Evolutionary conservation across 2,329 filamentous ascomycete genomes (phyloP).

Genomic region (Knufia petricola): DNA sequence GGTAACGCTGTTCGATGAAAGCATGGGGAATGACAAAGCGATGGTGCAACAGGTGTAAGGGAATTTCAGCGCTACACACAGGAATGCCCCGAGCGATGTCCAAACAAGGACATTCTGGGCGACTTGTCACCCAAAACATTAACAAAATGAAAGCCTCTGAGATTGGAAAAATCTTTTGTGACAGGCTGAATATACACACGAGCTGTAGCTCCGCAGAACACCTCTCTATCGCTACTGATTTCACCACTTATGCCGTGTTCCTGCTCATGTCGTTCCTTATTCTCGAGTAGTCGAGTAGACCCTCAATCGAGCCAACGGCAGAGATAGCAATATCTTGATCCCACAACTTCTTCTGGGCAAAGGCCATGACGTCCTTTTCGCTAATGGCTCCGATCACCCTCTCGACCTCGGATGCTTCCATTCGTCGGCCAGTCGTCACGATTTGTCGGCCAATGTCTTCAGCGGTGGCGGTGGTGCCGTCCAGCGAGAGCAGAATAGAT

Average conservation of each 20-base stretch:
- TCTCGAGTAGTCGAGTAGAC: conserved; percentile 46
- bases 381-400: conserved; percentile 78
- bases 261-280: conserved; percentile 75
- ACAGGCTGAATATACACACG: conserved; percentile 10
- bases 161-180: neutral
- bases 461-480: conserved; percentile 92
- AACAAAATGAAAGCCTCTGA: neutral
- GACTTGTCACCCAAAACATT: neutral
- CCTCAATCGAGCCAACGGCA: conserved; percentile 89
- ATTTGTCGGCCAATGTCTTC: conserved; percentile 99
- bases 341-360: conserved; percentile 91
- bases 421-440: conserved; percentile 87
- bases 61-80: too few relatives aligned
- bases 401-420: conserved; percentile 90
- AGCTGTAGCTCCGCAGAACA: conserved; percentile 7
- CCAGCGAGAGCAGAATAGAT: conserved; percentile 89
- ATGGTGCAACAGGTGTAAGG: too few relatives aligned
- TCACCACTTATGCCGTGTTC: conserved; percentile 41
- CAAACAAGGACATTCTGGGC: too few relatives aligned
- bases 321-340: conserved; percentile 92
- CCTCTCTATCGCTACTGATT: neutral
- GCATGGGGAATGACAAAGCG: too few relatives aligned
- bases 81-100: too few relatives aligned
- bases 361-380: conserved; percentile 94
- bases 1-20: too few relatives aligned